A percentile compares a stretch with the other conserved stretches of the same genome.
Conservation (phyloP, 768 basidiomycete genomes). For the Tylopilus sp. region DNA sequence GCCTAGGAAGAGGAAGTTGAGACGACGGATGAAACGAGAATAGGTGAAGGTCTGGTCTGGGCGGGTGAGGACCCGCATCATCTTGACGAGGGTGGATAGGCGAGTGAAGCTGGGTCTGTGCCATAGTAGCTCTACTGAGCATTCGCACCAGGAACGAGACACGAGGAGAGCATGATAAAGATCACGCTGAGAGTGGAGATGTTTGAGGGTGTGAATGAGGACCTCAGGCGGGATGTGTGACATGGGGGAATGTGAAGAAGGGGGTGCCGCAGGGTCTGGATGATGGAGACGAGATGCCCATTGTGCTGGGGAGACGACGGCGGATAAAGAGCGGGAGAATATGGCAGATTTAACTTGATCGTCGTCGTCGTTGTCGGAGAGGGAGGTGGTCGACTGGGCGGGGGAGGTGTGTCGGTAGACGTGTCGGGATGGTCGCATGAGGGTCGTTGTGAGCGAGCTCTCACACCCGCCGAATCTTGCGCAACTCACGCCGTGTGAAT, state of each 20-base stretch:
- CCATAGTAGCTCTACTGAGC: conserved; percentile 93
- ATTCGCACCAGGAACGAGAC: conserved; percentile 92
- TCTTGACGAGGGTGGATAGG: conserved; percentile 67
- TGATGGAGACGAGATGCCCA: conserved; percentile 43
- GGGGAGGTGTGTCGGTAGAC: conserved; percentile 42
- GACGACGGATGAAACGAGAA: conserved; percentile 79
- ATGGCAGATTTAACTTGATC: conserved; percentile 51
- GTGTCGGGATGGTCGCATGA: conserved; percentile 32
- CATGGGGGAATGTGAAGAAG: conserved; percentile 49
- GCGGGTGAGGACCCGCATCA: conserved; percentile 66
- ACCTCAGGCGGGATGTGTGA: conserved; percentile 83
- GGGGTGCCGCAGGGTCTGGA: conserved; percentile 29
- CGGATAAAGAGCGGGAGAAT: conserved; percentile 34
- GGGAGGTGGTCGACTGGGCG: conserved; percentile 72
- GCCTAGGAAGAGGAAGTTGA: conserved; percentile 81
- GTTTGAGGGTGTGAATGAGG: conserved; percentile 87
- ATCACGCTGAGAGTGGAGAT: conserved; percentile 71
- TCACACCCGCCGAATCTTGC: too few relatives aligned
- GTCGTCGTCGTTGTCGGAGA: conserved; percentile 72
- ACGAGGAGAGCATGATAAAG: conserved; percentile 76
- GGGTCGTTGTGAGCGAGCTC: not conserved
- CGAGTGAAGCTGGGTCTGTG: conserved; percentile 79
- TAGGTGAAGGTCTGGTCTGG: conserved; percentile 82
- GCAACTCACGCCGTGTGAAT: conserved; percentile 16
- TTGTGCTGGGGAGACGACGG: conserved; percentile 61